Conservation (phyloP, 2,329 filamentous ascomycete genomes). For the Xylariaceae sp. region DNA sequence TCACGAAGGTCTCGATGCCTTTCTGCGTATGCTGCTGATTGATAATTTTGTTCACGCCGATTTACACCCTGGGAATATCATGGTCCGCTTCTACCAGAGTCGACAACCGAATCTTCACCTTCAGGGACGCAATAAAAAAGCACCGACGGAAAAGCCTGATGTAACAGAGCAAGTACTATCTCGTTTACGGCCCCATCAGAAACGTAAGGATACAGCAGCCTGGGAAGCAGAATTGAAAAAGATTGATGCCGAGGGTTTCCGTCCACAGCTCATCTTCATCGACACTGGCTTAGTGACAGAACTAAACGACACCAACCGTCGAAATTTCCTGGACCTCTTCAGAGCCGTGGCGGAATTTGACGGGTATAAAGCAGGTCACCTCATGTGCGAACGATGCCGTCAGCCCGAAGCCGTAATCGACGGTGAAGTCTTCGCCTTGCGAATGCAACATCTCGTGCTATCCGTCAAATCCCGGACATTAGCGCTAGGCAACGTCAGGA, state of each 20-base stretch:
- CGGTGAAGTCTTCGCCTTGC: slow-evolving; percentile 82
- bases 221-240: slow-evolving; percentile 71
- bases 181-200: slow-evolving; percentile 67
- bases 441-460: slow-evolving; percentile 94
- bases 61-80: slow-evolving; percentile 95
- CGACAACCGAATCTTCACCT: slow-evolving; percentile 62
- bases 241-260: slow-evolving; percentile 81
- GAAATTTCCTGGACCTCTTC: slow-evolving; percentile 93
- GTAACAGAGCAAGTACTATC: slow-evolving; percentile 83
- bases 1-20: slow-evolving; percentile 89
- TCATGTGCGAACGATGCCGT: slow-evolving; percentile 94
- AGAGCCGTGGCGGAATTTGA: slow-evolving; percentile 94
- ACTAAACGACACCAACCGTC: slow-evolving; percentile 77
- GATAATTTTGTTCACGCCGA: slow-evolving; percentile 98
- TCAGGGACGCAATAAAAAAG: slow-evolving; percentile 29
- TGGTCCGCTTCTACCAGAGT: slow-evolving; percentile 95
- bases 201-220: slow-evolving; percentile 53
- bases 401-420: slow-evolving; percentile 88
- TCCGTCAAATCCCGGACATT: slow-evolving; percentile 87
- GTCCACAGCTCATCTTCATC: slow-evolving; percentile 94
- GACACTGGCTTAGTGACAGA: slow-evolving; percentile 95
- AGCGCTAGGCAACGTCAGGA: slow-evolving; percentile 88
- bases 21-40: slow-evolving; percentile 90
- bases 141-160: slow-evolving; percentile 44
- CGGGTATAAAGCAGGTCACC: slow-evolving; percentile 85